Evolutionary conservation across 352 stramenopile species (phyloP), one percentile per base, ranked within the genome.

Genomic region (Pelagophyceae sp.): DNA sequence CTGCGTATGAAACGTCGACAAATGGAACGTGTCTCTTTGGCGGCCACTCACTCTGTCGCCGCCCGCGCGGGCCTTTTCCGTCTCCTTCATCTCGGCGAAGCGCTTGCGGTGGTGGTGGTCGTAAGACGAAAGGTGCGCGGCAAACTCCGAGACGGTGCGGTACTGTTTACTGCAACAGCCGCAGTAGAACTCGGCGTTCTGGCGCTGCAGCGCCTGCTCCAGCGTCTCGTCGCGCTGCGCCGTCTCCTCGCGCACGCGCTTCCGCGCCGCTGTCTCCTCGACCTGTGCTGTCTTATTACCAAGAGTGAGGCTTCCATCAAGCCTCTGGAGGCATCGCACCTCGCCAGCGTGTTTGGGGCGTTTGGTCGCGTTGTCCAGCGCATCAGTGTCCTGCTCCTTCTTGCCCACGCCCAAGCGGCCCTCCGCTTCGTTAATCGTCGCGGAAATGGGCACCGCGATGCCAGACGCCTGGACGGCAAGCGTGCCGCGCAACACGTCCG

Each of bases 91-190:
- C 35, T 74, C 67, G 35, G 67, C 67, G 38, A 89, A 74, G 35
- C 84, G 82, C 60, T 88, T 90, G 35, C 80, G 81, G 50, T 90
- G 85, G 76, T 89, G 84, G 70, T 90, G 85, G 77, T 90, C 85
- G 77, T 90, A 90, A 23, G 84, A 89, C 71, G 84, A 89, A 64
- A 89, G 76, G 70, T 90, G 85, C 72, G 83, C 85, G 54, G 88
- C 83, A 81, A 90, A 89, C 78, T 89, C 85, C 25, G 67, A 81
- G 69, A 89, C 85, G 0, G 81, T 86, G 45, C 83, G 83, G 80
- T 90, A 90, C 54, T 90, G 85, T 76, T 88, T 90, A 25, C 84
- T 80, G 51, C 85, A 90, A 40, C 84, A 80, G 0, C 23, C 58
- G 67, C 85, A 90, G 33, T 85, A 83, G 65, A 90, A 90, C 1